Conservation (phyloP, 129 eudicot species). For the Mikania micrantha region DNA sequence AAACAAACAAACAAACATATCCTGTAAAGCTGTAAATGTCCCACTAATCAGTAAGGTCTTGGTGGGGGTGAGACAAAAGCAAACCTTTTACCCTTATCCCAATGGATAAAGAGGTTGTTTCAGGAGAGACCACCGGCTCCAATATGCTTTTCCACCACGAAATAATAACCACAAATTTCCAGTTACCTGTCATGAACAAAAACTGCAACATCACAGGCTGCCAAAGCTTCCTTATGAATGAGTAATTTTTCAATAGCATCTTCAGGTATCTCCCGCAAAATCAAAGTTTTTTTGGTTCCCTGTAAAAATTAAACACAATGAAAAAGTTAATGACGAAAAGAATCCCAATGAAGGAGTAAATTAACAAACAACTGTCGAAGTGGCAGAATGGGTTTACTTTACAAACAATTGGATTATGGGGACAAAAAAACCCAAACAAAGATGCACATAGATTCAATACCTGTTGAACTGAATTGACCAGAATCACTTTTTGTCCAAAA, state of each 20-base stretch:
- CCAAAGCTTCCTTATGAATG: slow-evolving; percentile 59
- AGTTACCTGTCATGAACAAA: slow-evolving; percentile 84
- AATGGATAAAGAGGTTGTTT: no score
- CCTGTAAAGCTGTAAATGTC: no score
- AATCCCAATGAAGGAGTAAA: not conserved
- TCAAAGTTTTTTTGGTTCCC: slow-evolving; percentile 73
- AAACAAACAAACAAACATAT: no score
- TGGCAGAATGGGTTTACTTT: not conserved
- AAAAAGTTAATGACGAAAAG: not conserved
- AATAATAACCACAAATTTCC: slow-evolving; percentile 4
- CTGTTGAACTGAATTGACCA: not conserved
- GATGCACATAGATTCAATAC: not conserved
- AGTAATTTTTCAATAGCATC: slow-evolving; percentile 50
- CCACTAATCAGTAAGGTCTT: no score
- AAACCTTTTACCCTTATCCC: no score
- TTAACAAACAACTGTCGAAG: not conserved
- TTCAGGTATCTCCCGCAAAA: slow-evolving; percentile 85
- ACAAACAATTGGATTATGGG: not conserved
- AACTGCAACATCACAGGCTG: slow-evolving; percentile 84
- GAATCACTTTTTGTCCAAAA: not conserved
- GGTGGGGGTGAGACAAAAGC: no score
- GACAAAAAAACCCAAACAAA: no score
- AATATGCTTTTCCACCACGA: not conserved
- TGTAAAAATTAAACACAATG: slow-evolving; percentile 19
- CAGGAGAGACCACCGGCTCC: no score